Base-by-base conservation (phyloP, 2,329 filamentous ascomycete genomes). In the Tolypocladium tropicale region DNA sequence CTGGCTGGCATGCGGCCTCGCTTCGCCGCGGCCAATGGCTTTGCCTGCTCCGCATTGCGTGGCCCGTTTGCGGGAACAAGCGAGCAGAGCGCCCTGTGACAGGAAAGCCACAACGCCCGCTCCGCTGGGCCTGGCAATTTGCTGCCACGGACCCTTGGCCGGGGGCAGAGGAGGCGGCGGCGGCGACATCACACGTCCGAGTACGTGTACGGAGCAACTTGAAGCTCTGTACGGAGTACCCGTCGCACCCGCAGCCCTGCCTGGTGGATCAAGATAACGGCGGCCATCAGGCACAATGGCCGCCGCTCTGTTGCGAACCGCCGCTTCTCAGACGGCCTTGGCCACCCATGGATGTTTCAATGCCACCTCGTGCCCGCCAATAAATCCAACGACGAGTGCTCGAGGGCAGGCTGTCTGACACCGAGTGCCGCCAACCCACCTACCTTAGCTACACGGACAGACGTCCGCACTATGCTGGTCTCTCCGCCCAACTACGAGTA, bases 1-100 rank as follows among this genome's bases (percentile, higher is more conserved):
- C 46, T n/a, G n/a, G 28, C 37, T 16, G 18, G 28, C 46, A 57
- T 56, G 52, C 57, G 32, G n/a, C 52, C 52, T 59, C 57, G 57
- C 57, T 59, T 55, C n/a, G n/a, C n/a, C n/a, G n/a, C n/a, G n/a
- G n/a, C n/a, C n/a, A n/a, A n/a, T n/a, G 30, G 21, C 21, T 49
- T 43, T 14, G 53, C 30, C 36, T 37, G 28, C 41, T 50, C 46
- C 46, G 46, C 28, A 53, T 34, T n/a, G 14, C 21, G 32, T 39
- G 54, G 23, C 37, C 18, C 36, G 51, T 46, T n/a, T 28, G 25
- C 34, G 48, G 48, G 49, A 41, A 23, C 49, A 30, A 53, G 46
- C 54, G 54, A 55, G 34, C 53, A 48, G 23, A 25, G 23, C 23
- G 43, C n/a, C n/a, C 25, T 28, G 43, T 14, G 41, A 2, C 23